Percentiles rank a stretch among this genome's conserved stretches.
Evolutionary conservation across 441 rosid genomes (phyloP).

Genomic region (Erysimum cheiri): DNA sequence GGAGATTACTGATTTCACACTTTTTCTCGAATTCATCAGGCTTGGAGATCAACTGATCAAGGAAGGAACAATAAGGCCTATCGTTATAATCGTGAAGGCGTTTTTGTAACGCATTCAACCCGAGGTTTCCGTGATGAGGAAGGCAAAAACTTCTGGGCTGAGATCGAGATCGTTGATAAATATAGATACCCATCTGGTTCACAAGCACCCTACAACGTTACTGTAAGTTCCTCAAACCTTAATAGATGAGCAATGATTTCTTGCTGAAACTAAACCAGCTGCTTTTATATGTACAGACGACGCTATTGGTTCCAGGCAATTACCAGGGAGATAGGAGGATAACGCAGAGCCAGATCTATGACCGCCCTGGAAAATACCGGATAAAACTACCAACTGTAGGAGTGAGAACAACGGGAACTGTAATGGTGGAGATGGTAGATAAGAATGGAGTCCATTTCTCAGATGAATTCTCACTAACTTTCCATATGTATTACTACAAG

Average conservation of each 20-base stretch:
- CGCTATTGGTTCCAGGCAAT: constrained; percentile 92
- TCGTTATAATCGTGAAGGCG: constrained; percentile 80
- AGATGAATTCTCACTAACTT: constrained; percentile 94
- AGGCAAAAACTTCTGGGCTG: constrained; percentile 97
- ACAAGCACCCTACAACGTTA: constrained; percentile 94
- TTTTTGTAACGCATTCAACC: constrained; percentile 80
- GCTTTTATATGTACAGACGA: constrained; percentile 62
- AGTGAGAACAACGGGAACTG: constrained; percentile 93
- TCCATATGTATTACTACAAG: constrained; percentile 97
- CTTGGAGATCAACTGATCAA: constrained; percentile 92
- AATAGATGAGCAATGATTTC: constrained; percentile 17
- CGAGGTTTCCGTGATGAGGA: constrained; percentile 98
- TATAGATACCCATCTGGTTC: constrained; percentile 90
- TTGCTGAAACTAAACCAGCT: constrained; percentile 22
- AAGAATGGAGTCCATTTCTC: constrained; percentile 91
- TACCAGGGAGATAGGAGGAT: constrained; percentile 91
- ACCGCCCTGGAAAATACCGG: constrained; percentile 76
- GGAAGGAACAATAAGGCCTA: constrained; percentile 90
- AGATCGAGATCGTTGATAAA: constrained; percentile 89
- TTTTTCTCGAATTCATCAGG: constrained; percentile 61
- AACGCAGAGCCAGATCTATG: constrained; percentile 68
- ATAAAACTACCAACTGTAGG: constrained; percentile 89
- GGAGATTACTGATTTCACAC: constrained; percentile 16
- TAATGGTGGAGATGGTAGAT: constrained; percentile 95
- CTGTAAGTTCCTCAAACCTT: constrained; percentile 60